Conservation (phyloP, 176 grass and related monocot species). For the Dactylis glomerata region DNA sequence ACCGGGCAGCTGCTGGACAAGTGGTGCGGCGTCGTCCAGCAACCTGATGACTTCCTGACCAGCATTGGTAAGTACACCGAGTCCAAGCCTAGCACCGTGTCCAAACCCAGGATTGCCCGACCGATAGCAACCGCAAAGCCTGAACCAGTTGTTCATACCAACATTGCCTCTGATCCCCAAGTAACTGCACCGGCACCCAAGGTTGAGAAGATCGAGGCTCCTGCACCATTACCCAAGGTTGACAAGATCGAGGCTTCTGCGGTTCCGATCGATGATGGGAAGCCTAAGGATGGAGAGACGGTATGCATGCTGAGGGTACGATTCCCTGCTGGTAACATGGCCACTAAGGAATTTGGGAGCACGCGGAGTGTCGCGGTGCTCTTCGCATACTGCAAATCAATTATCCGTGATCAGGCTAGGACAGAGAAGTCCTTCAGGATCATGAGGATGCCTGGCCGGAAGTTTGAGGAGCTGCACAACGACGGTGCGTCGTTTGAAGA, state of each 20-base stretch:
- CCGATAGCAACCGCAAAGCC: background rate
- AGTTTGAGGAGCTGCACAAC: background rate
- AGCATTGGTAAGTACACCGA: background rate
- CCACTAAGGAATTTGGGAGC: conserved; percentile 30
- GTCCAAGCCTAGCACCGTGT: conserved; percentile 2
- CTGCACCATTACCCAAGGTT: background rate
- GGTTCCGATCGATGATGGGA: background rate
- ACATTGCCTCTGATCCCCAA: background rate
- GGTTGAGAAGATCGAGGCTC: background rate
- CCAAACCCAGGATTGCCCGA: background rate
- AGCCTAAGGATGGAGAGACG: conserved; percentile 29
- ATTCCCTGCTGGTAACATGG: conserved; percentile 14
- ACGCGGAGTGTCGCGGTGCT: background rate
- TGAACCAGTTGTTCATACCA: background rate
- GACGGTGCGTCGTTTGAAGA: conserved; percentile 10
- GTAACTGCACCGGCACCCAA: background rate
- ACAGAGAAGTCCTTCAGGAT: conserved; percentile 3
- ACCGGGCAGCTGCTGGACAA: conserved; percentile 26
- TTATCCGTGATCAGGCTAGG: background rate
- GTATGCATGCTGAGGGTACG: conserved; percentile 43
- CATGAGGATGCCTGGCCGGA: background rate
- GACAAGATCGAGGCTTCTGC: background rate
- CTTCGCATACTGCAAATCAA: conserved; percentile 30
- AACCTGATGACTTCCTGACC: background rate
- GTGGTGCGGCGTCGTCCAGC: conserved; percentile 5